Percentiles rank a stretch among this genome's conserved stretches.
Conservation (phyloP, 306 rosid genomes). For the Hylodesmum podocarpum region DNA sequence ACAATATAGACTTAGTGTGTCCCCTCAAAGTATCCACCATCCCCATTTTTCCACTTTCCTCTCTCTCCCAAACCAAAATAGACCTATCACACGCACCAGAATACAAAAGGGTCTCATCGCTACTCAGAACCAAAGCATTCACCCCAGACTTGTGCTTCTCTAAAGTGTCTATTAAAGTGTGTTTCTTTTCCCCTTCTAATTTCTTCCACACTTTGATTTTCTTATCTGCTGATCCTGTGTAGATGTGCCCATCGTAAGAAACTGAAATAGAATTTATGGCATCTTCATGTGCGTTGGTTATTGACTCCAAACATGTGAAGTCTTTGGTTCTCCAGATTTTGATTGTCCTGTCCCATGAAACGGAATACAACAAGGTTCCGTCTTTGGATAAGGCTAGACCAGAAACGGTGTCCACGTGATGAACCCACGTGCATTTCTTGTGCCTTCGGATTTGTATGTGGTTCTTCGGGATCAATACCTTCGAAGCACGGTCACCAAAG, state of each 20-base stretch:
- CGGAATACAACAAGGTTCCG: constrained; percentile 66
- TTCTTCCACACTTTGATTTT: constrained; percentile 76
- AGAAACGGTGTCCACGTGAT: constrained; percentile 86
- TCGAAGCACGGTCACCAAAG: constrained; percentile 70
- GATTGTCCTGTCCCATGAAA: constrained; percentile 89
- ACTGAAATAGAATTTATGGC: constrained; percentile 79
- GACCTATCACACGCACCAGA: constrained; percentile 89
- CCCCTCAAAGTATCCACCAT: constrained; percentile 76
- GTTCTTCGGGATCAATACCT: constrained; percentile 59
- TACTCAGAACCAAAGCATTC: constrained; percentile 73
- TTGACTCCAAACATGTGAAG: constrained; percentile 79
- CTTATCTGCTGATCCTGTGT: constrained; percentile 86
- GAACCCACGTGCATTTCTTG: constrained; percentile 86
- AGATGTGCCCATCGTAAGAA: constrained; percentile 56
- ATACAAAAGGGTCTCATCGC: constrained; percentile 54
- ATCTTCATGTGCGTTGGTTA: constrained; percentile 72
- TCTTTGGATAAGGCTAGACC: constrained; percentile 72
- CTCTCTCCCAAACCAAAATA: constrained; percentile 77
- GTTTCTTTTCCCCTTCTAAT: constrained; percentile 44
- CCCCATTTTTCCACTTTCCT: constrained; percentile 38
- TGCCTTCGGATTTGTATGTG: constrained; percentile 80
- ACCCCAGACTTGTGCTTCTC: constrained; percentile 82
- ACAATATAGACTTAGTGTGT: constrained; percentile 66
- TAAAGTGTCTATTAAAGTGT: constrained; percentile 43
- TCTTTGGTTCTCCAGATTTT: constrained; percentile 77